Conservation (phyloP, 768 basidiomycete genomes). For the Russula compacta region DNA sequence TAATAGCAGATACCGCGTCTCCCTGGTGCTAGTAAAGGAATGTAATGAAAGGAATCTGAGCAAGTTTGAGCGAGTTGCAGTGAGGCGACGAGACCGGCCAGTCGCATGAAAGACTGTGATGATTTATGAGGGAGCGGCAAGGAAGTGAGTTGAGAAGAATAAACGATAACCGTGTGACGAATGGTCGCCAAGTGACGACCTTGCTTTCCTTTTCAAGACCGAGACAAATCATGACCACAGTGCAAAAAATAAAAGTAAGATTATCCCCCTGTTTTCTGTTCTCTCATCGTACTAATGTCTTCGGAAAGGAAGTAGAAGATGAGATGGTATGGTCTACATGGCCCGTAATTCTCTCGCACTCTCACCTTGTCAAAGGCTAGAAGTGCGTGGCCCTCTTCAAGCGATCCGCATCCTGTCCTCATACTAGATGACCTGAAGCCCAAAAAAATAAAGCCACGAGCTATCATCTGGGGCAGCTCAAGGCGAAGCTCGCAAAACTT, state of each 20-base stretch:
- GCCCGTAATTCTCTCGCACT: constrained; percentile 8
- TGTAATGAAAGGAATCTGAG: background rate
- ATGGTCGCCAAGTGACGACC: background rate
- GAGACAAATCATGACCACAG: constrained; percentile 59
- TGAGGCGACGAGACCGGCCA: constrained; percentile 24
- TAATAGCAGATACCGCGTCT: constrained; percentile 23
- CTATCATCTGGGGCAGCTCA: constrained; percentile 93
- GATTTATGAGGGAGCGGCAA: background rate
- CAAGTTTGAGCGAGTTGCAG: constrained; percentile 21
- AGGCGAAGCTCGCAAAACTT: constrained; percentile 97
- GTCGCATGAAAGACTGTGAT: constrained; percentile 24
- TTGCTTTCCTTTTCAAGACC: background rate
- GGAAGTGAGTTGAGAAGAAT: background rate
- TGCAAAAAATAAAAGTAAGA: constrained; percentile 79
- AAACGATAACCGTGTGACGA: background rate
- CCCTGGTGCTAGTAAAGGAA: constrained; percentile 20
- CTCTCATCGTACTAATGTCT: constrained; percentile 5
- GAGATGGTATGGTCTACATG: constrained; percentile 65
- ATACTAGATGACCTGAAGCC: constrained; percentile 38
- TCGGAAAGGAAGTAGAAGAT: constrained; percentile 81
- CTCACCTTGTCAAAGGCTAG: constrained; percentile 48
- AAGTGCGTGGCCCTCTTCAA: constrained; percentile 42
- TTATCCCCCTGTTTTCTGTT: constrained; percentile 16
- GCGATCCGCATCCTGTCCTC: constrained; percentile 11
- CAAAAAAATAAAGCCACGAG: constrained; percentile 96